These are phyloP conservation scores for Stemphylium lycopersici DNA, from an alignment of 2,329 filamentous ascomycete genomes.

Conservation along the genomic window DNA sequence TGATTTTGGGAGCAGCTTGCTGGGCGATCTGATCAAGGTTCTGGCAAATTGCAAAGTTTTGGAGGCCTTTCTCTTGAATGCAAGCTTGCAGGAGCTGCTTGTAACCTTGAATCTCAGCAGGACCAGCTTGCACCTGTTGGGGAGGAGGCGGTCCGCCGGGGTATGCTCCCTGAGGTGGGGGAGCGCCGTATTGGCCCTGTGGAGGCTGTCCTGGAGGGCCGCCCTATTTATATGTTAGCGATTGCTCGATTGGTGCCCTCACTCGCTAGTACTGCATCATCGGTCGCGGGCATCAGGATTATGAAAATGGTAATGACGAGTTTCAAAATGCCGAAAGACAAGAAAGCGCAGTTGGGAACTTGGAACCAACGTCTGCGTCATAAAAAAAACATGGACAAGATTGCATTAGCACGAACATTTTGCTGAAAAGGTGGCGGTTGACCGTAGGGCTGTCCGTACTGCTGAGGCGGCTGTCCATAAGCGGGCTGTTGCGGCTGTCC, in stretches of 20 bases:
- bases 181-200: constrained; percentile 45
- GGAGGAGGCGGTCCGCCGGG: constrained; percentile 41
- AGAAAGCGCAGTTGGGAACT: neutral
- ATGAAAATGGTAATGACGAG: neutral
- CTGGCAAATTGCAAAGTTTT: constrained; percentile 63
- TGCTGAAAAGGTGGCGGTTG: constrained; percentile 27
- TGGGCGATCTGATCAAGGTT: constrained; percentile 61
- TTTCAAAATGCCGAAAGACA: neutral
- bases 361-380: neutral
- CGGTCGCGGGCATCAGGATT: neutral
- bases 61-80: constrained; percentile 66
- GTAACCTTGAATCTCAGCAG: constrained; percentile 61
- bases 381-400: neutral
- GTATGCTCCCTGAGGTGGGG: constrained; percentile 43
- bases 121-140: constrained; percentile 50
- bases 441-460: constrained; percentile 44
- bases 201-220: constrained; percentile 35
- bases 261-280: constrained; percentile 26
- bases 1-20: constrained; percentile 58
- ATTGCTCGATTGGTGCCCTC: neutral
- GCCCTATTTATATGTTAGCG: constrained; percentile 30
- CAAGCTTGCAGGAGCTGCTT: constrained; percentile 61
- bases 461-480: constrained; percentile 40
- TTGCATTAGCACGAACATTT: constrained; percentile 29
- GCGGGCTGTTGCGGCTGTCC: constrained; percentile 26